Evolutionary conservation across 768 basidiomycete species (phyloP).

Genomic region (Psilocybe sp.): DNA sequence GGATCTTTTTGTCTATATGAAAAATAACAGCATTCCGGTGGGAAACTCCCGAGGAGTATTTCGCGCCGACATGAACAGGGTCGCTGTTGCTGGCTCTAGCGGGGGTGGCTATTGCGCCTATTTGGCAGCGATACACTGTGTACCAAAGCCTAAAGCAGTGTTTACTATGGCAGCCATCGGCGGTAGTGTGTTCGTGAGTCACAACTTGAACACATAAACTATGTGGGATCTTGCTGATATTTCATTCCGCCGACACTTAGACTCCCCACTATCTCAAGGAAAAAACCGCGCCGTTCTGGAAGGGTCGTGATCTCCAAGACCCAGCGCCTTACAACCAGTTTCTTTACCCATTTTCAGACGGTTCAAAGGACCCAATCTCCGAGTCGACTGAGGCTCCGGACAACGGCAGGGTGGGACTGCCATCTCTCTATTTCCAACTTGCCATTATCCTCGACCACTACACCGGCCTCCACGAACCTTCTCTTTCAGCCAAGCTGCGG

Average conservation of each 20-base stretch:
- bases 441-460: conserved; percentile 58
- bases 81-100: conserved; percentile 56
- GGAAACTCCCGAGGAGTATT: conserved; percentile 3
- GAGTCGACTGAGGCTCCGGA: conserved; percentile 54
- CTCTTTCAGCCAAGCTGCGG: conserved; percentile 44
- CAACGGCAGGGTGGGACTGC: conserved; percentile 57
- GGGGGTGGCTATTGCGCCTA: conserved; percentile 63
- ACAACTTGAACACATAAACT: neutral
- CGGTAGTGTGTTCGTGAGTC: conserved; percentile 48
- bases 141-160: conserved; percentile 52
- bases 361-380: conserved; percentile 19
- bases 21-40: too few relatives aligned
- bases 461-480: conserved; percentile 44
- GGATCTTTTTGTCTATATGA: too few relatives aligned
- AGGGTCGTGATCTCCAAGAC: conserved; percentile 36
- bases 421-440: conserved; percentile 58
- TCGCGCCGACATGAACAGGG: conserved; percentile 37
- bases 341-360: conserved; percentile 38
- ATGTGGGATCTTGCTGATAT: neutral
- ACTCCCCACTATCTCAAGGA: conserved; percentile 44
- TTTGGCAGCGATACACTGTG: conserved; percentile 48
- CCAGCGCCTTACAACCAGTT: conserved; percentile 43
- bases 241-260: conserved; percentile 22
- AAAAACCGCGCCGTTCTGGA: conserved; percentile 45
- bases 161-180: conserved; percentile 61